Conservation (phyloP, 2,329 filamentous ascomycete genomes). For the Penicillium sp. region DNA sequence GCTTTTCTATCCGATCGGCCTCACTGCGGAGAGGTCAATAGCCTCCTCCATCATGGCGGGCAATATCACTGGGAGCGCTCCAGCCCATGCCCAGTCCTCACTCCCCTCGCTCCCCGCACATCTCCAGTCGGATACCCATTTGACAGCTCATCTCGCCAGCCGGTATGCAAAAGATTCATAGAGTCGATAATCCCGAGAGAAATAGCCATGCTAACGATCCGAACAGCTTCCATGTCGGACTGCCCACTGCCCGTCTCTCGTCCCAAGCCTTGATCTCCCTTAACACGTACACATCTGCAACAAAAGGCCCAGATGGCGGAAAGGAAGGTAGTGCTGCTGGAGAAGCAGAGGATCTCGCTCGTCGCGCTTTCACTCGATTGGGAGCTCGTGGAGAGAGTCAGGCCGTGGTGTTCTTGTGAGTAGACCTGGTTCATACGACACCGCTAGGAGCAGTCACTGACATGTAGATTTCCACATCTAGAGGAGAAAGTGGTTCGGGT, state of each 20-base stretch:
- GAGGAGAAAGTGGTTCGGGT: conserved; percentile 92
- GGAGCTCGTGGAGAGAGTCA: conserved; percentile 92
- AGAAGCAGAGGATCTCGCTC: conserved; percentile 88
- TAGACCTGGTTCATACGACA: conserved; percentile 24
- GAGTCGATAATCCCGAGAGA: not conserved
- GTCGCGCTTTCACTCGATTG: conserved; percentile 79
- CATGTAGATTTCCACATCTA: conserved; percentile 43
- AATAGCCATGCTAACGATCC: not conserved
- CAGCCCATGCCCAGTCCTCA: conserved; percentile 76
- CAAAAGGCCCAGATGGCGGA: conserved; percentile 84
- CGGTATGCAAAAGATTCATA: conserved; percentile 35
- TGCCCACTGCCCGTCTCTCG: conserved; percentile 84
- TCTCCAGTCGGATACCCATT: conserved; percentile 54
- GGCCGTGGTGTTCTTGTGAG: conserved; percentile 88
- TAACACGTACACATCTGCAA: conserved; percentile 91
- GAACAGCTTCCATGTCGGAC: conserved; percentile 80
- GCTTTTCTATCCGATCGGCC: conserved; percentile 7
- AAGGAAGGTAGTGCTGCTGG: conserved; percentile 91
- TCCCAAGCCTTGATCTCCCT: conserved; percentile 89
- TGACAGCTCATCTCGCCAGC: conserved; percentile 55
- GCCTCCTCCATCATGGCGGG: conserved; percentile 40
- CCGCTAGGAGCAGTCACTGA: conserved; percentile 20
- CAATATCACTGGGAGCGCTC: conserved; percentile 45
- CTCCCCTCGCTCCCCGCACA: conserved; percentile 82
- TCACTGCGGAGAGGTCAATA: conserved; percentile 8